These are phyloP conservation scores for Fraxinus greggii DNA, from an alignment of 305 asterid species.

Conservation along the genomic window DNA sequence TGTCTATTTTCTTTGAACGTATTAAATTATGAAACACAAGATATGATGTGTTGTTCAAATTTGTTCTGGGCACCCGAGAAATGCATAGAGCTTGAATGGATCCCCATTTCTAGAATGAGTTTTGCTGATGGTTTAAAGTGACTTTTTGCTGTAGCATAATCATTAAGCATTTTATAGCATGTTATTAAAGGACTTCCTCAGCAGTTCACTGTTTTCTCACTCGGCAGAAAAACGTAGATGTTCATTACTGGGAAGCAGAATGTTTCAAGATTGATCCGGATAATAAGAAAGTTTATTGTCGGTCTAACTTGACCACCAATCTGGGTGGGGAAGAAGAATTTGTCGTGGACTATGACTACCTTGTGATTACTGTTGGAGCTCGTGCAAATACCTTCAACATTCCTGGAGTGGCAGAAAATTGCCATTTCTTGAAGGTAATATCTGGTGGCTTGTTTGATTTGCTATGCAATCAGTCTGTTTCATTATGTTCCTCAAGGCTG, in stretches of 20 bases:
- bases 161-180: not conserved
- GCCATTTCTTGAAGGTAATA: conserved; percentile 78
- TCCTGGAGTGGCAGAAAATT: conserved; percentile 80
- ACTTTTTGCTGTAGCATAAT: not conserved
- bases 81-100: not conserved
- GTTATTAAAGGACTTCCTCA: conserved; percentile 13
- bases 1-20: not conserved
- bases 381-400: conserved; percentile 47
- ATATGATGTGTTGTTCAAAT: not conserved
- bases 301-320: conserved; percentile 29
- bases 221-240: conserved; percentile 35
- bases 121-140: not conserved
- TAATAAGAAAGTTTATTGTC: conserved; percentile 47
- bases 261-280: conserved; percentile 44
- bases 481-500: not conserved
- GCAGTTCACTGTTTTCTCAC: conserved; percentile 7
- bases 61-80: not conserved
- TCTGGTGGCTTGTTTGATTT: not conserved
- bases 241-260: conserved; percentile 46
- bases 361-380: conserved; percentile 45
- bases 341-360: conserved; percentile 47
- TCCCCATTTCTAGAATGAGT: not conserved
- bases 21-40: not conserved
- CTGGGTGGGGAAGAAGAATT: conserved; percentile 42
- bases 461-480: not conserved